These are phyloP conservation scores for Fistulina hepatica DNA, from an alignment of 1,284 basidiomycete genomes.

Conservation along the genomic window DNA sequence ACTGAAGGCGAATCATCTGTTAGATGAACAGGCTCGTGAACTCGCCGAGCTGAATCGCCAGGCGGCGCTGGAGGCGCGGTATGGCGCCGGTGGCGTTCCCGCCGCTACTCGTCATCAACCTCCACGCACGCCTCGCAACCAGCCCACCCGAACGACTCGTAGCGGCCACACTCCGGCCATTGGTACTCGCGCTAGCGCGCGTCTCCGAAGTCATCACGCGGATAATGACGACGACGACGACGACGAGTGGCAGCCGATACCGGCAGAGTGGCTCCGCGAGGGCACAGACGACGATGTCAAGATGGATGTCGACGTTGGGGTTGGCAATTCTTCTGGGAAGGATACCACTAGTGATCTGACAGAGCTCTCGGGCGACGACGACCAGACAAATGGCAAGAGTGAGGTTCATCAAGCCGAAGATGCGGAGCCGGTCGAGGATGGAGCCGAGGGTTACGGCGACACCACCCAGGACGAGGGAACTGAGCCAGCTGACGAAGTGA, in stretches of 20 bases:
- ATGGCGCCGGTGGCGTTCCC: constrained; percentile 4
- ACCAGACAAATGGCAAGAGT: constrained; percentile 17
- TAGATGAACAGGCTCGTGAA: constrained; percentile 58
- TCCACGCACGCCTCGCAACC: constrained; percentile 3
- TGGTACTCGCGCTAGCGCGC: constrained; percentile 54
- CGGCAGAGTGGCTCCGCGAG: constrained; percentile 66
- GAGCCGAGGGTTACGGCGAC: too few species aligned
- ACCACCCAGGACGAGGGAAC: constrained; percentile 11
- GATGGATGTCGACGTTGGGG: constrained; percentile 12
- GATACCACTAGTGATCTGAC: background rate
- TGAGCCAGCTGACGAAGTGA: constrained; percentile 7
- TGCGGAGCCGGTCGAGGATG: too few species aligned
- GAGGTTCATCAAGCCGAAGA: constrained; percentile 12
- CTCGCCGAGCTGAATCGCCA: constrained; percentile 51
- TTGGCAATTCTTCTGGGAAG: constrained; percentile 2
- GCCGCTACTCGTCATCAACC: constrained; percentile 1
- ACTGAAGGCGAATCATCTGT: constrained; percentile 53
- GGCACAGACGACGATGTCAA: constrained; percentile 16
- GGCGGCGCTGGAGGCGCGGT: constrained; percentile 20
- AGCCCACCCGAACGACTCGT: too few species aligned
- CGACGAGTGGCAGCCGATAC: constrained; percentile 69
- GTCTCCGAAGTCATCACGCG: constrained; percentile 40
- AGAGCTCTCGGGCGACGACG: constrained; percentile 1
- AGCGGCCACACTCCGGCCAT: constrained; percentile 25
- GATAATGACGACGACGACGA: constrained; percentile 34